Base-by-base conservation (phyloP, 129 eudicot species). In the Saussurea involucrata region DNA sequence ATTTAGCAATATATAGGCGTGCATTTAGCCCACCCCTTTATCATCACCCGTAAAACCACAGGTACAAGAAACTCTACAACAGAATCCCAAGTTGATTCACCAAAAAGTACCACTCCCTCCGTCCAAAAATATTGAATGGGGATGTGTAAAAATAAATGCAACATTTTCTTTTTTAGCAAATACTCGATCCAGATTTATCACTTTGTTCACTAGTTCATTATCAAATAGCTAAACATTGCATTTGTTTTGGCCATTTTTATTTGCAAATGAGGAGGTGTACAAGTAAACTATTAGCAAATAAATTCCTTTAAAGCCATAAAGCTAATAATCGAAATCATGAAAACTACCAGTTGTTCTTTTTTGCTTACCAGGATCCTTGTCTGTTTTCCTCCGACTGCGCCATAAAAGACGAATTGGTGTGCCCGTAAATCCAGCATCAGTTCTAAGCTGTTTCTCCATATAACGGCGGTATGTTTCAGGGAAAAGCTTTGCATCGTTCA, bases 391-490 rank as follows among this genome's bases (percentile, higher is more conserved):
- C 65, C 95, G 85, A 85, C 96, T 92, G 77, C 99, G 97, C 99
- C 99, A 95, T 32, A 95, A 74, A 71, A 95, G 96, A 75, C 99
- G 96, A 76, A 95, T 90, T 29, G 99, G 99, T 6, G 99, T 86
- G 72, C 99, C 99, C 36, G 78, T 32, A 81, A 89, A 95, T 4
- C 99, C 99, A 44, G 97, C 99, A 87, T 94, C 88, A 13, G 91
- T 40, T 76, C 99, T 87, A 29, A 95, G 86, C 78, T 95, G 99
- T 83, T 95, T 95, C 85, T 95, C 99, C 97, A 95, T 95, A 69
- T 95, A 95, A 27, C 97, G 96, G 0, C 90, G 88, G 73, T 91
- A 95, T 29, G 95, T 92, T 66, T 92, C 97, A 25, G 97, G 82
- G 71, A 95, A 95, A 74, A 95, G 96, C 77, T 95, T 95, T 24